phyloP scores from a whole-genome alignment of 2,329 filamentous ascomycete species.

The Colletotrichum sp. region DNA sequence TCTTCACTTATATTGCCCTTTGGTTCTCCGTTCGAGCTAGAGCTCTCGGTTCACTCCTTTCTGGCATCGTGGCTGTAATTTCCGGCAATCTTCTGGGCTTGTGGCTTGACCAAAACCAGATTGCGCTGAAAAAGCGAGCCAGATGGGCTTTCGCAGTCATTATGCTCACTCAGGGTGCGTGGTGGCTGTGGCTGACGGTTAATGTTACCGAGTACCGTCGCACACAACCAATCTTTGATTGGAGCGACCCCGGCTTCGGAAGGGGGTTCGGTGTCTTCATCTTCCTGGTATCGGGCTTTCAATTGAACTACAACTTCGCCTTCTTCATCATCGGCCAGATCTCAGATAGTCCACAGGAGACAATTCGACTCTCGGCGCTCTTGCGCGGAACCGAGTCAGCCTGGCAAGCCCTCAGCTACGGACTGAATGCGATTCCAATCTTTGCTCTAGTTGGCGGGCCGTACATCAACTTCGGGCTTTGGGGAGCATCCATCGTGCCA shows the following conservation, averaged over 20 bases:
- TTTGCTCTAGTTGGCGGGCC: slow-evolving; percentile 68
- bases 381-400: slow-evolving; percentile 71
- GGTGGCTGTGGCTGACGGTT: slow-evolving; percentile 73
- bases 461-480: slow-evolving; percentile 72
- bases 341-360: slow-evolving; percentile 62
- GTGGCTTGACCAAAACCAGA: slow-evolving; percentile 59
- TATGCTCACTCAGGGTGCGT: slow-evolving; percentile 63
- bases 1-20: slow-evolving; percentile 52
- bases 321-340: slow-evolving; percentile 73
- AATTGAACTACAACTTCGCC: slow-evolving; percentile 74
- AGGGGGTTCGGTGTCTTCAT: slow-evolving; percentile 56
- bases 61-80: slow-evolving; percentile 64
- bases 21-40: slow-evolving; percentile 57
- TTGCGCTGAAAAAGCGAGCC: slow-evolving; percentile 57
- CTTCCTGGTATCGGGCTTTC: slow-evolving; percentile 69
- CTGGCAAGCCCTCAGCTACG: slow-evolving; percentile 73
- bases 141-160: slow-evolving; percentile 57
- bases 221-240: slow-evolving; percentile 56
- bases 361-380: slow-evolving; percentile 68
- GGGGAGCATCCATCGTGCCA: slow-evolving; percentile 64
- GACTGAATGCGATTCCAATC: slow-evolving; percentile 62
- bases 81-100: slow-evolving; percentile 67
- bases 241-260: slow-evolving; percentile 47
- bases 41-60: slow-evolving; percentile 49
- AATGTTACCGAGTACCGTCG: slow-evolving; percentile 63